These are phyloP conservation scores for Calonectria honghensis DNA, from an alignment of 2,329 filamentous ascomycete genomes.

Conservation along the genomic window DNA sequence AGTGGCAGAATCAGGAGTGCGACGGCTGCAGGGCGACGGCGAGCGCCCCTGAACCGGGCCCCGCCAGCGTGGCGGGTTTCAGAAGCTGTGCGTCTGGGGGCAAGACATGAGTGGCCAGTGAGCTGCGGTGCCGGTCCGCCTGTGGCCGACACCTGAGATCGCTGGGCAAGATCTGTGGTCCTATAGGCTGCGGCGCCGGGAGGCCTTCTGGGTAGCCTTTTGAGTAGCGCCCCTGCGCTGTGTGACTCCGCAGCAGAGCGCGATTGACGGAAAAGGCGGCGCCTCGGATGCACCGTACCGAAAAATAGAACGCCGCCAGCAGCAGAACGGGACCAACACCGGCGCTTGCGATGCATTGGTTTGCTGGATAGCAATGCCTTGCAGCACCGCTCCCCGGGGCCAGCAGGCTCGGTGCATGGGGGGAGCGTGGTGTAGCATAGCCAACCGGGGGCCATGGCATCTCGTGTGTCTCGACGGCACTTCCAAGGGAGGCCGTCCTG, in stretches of 20 bases:
- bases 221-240: constrained; percentile 32
- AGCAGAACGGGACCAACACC: constrained; percentile 26
- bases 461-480: constrained; percentile 33
- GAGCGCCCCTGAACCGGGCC: constrained; percentile 40
- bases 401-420: not conserved
- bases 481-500: constrained; percentile 32
- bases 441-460: constrained; percentile 35
- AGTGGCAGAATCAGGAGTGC: constrained; percentile 43
- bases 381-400: constrained; percentile 18
- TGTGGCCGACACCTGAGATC: constrained; percentile 50
- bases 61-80: constrained; percentile 52
- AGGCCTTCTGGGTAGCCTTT: constrained; percentile 40
- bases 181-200: constrained; percentile 47
- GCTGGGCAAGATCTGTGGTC: constrained; percentile 45
- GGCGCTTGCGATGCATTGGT: constrained; percentile 35
- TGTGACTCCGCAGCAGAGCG: constrained; percentile 29
- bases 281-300: constrained; percentile 27
- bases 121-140: constrained; percentile 40
- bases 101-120: constrained; percentile 48
- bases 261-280: constrained; percentile 29
- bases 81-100: constrained; percentile 45
- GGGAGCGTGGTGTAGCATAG: constrained; percentile 14
- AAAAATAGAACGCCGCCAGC: constrained; percentile 27
- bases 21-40: constrained; percentile 37
- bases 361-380: constrained; percentile 35